Conservation (phyloP, 2,329 filamentous ascomycete species). For the Penicillium sp. region DNA sequence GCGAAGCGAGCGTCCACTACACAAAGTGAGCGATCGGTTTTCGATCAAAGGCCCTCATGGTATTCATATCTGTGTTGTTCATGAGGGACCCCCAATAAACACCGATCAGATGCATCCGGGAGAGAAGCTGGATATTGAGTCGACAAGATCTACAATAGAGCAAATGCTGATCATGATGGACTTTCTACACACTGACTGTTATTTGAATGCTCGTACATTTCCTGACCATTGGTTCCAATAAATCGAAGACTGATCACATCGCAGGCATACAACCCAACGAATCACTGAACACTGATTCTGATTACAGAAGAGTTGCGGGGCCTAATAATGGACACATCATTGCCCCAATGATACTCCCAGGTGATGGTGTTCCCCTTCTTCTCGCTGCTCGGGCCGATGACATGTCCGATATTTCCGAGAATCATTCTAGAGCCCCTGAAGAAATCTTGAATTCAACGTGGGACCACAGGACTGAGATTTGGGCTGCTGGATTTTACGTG, state of each 20-base stretch:
- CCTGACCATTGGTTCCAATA: not conserved
- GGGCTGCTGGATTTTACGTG: not conserved
- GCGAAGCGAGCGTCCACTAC: constrained; percentile 16
- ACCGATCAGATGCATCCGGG: not conserved
- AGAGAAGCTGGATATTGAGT: not conserved
- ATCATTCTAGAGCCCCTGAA: constrained; percentile 3
- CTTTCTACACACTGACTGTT: constrained; percentile 5
- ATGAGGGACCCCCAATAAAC: constrained; percentile 9
- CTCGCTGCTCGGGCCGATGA: not conserved
- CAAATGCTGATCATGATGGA: constrained; percentile 3
- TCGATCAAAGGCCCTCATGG: constrained; percentile 17
- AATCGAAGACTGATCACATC: not conserved
- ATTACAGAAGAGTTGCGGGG: not conserved
- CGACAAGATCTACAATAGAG: not conserved
- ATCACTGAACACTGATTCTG: not conserved
- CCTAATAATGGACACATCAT: not conserved
- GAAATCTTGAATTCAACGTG: not conserved
- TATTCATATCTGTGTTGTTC: constrained; percentile 24
- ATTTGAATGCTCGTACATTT: constrained; percentile 1
- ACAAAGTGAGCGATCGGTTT: constrained; percentile 22
- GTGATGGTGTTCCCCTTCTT: not conserved
- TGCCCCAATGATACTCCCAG: not conserved
- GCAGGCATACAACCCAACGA: not conserved
- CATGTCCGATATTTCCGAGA: not conserved
- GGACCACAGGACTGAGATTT: not conserved